Base-by-base conservation (phyloP, 1,284 basidiomycete species). In the Tranzscheliella williamsii region DNA sequence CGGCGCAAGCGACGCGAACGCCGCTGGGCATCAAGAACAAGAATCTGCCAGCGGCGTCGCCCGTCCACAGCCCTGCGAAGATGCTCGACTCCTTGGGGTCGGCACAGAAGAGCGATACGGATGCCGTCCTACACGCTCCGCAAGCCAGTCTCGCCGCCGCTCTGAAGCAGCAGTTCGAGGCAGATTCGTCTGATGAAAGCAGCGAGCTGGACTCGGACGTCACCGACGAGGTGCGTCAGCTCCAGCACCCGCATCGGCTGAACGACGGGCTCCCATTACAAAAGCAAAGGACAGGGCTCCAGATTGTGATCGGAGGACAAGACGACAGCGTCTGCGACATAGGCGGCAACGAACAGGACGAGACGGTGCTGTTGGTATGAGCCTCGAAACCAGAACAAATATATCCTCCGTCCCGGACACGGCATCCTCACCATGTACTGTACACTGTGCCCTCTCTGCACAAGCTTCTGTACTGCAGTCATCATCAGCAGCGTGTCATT, bases 331-430 rank as follows among this genome's bases (percentile, higher is more conserved):
- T n/a, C 41, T 2, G 39, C 36, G 3, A 16, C 36, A 21, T 23
- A 31, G 18, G 42, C 42, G 8, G 44, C 41, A 35, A 33, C 15
- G 42, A 30, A n/a, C 30, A 27, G 4, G 56, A 60, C 29, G 42
- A 50, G 31, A 54, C 56, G 15, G 36, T 60, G 16, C 22, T 60
- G 13, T 20, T 58, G 24, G 44, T 43, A 35, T 20, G n/a, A n/a
- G n/a, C n/a, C n/a, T n/a, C n/a, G n/a, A n/a, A n/a, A n/a, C n/a
- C n/a, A n/a, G n/a, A n/a, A n/a, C n/a, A n/a, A n/a, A n/a, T n/a
- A n/a, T n/a, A n/a, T n/a, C n/a, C n/a, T n/a, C n/a, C n/a, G n/a
- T n/a, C n/a, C n/a, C n/a, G n/a, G n/a, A n/a, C n/a, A n/a, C n/a
- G n/a, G n/a, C n/a, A n/a, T n/a, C n/a, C n/a, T n/a, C n/a, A n/a